Percentiles rank a stretch among this genome's conserved stretches.
These are phyloP conservation scores for Bothriochloa decipiens DNA, from an alignment of 176 grass and related monocot genomes.

Conservation along the genomic window DNA sequence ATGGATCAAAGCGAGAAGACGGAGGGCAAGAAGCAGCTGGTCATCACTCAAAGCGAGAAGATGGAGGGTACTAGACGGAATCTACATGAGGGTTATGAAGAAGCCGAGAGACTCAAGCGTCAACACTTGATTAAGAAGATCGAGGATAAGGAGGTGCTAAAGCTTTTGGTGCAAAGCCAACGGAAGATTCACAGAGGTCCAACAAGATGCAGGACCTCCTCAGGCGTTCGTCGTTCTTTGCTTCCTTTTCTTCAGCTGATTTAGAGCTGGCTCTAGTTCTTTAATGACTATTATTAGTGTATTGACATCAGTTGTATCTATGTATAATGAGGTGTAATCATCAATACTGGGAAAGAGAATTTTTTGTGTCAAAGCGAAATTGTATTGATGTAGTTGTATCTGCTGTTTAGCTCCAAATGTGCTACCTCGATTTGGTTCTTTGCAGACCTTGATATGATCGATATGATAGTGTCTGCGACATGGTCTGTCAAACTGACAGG, in stretches of 20 bases:
- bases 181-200: not conserved
- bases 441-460: no score
- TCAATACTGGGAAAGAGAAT: no score
- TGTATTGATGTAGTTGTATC: no score
- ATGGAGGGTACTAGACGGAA: not conserved
- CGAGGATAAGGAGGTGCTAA: not conserved
- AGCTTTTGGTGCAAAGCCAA: not conserved
- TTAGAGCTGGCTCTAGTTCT: not conserved
- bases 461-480: no score
- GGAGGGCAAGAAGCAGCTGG: no score
- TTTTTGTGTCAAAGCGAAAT: no score
- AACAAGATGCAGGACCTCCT: not conserved
- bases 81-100: not conserved
- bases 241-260: not conserved
- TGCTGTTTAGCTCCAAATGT: no score
- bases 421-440: no score
- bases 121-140: not conserved
- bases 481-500: no score
- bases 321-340: no score
- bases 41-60: not conserved
- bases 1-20: no score
- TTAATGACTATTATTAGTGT: not conserved
- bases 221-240: not conserved
- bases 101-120: not conserved
- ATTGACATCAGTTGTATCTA: no score